phyloP scores from a whole-genome alignment of 2,329 filamentous ascomycete genomes.

The Chaetomiaceae sp. region DNA sequence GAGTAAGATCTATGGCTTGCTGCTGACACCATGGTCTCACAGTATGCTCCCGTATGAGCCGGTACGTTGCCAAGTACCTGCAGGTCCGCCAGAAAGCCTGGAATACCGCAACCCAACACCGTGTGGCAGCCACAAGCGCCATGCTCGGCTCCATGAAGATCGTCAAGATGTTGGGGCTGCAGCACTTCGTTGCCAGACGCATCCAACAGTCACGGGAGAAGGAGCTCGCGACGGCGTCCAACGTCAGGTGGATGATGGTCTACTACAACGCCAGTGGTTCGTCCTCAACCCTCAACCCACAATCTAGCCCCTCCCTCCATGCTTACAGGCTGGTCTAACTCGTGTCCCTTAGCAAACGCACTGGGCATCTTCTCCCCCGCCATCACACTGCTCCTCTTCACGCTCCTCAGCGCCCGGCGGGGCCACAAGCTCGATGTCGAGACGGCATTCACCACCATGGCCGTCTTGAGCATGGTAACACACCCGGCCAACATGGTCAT shows the following conservation, averaged over 20 bases:
- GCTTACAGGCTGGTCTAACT: background rate
- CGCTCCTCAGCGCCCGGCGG: slow-evolving; percentile 24
- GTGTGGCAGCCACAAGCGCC: slow-evolving; percentile 35
- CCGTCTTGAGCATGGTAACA: slow-evolving; percentile 37
- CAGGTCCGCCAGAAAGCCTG: slow-evolving; percentile 35
- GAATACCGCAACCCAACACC: slow-evolving; percentile 39
- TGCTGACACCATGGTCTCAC: background rate
- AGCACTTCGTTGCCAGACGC: slow-evolving; percentile 21
- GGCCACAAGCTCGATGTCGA: slow-evolving; percentile 30
- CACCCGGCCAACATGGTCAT: slow-evolving; percentile 43
- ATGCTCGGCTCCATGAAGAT: slow-evolving; percentile 36
- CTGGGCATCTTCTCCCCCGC: slow-evolving; percentile 40
- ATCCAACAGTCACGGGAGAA: slow-evolving; percentile 29
- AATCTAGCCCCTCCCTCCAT: no score
- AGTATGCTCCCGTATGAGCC: slow-evolving; percentile 41
- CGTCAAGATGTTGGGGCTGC: slow-evolving; percentile 39
- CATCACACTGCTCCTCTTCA: slow-evolving; percentile 36
- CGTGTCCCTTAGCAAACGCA: slow-evolving; percentile 34
- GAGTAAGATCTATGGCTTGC: background rate
- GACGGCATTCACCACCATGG: slow-evolving; percentile 39
- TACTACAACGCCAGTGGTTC: slow-evolving; percentile 39
- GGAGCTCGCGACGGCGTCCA: slow-evolving; percentile 33
- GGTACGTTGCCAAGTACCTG: slow-evolving; percentile 37
- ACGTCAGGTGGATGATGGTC: slow-evolving; percentile 38
- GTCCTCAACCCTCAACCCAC: no score